Evolutionary conservation across 148 eudicot genomes (phyloP), one percentile per base, ranked within the genome.

Genomic region (Rhododendron williamsianum): DNA sequence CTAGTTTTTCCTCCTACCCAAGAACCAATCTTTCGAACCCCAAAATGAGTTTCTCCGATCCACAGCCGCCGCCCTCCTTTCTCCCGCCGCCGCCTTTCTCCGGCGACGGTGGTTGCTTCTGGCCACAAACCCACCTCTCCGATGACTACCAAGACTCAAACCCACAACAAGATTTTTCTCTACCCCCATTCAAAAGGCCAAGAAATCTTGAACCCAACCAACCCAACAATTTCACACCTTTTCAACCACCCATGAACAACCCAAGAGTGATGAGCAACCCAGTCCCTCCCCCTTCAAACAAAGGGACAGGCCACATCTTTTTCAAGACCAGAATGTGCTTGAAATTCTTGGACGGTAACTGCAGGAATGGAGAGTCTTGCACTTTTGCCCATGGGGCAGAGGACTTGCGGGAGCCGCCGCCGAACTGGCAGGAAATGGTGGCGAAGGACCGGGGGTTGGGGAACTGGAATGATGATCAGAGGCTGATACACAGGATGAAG

Each of bases 301-400:
- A 88, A 81, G 95, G 96, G 41, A 91, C 91, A 2, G 90, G 94
- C 19, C 89, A 90, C 84, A 94, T 97, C 46, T 97, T 97, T 85
- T 97, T 85, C 82, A 97, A 97, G 85, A 97, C 98, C 1, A 88
- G 98, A 4, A 86, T 92, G 76, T 97, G 99, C 84, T 91, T 93
- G 23, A 94, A 91, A 77, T 97, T 94, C 88, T 83, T 88, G 82
- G 90, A 90, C 82, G 98, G 96, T 11, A 92, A 82, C 80, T 95
- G 98, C 71, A 78, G 90, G 27, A 97, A 95, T 73, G 99, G 98
- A 13, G 96, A 93, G 76, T 86, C 86, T 81, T 97, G 99, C 85
- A 91, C 92, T 79, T 97, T 95, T 87, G 99, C 99, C 45, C 99
- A 97, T 80, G 99, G 99, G 9, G 84, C 81, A n/a, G 94, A 92